These are phyloP conservation scores for Paspalum notatum DNA, from an alignment of 176 grass and related monocot genomes.

Conservation along the genomic window DNA sequence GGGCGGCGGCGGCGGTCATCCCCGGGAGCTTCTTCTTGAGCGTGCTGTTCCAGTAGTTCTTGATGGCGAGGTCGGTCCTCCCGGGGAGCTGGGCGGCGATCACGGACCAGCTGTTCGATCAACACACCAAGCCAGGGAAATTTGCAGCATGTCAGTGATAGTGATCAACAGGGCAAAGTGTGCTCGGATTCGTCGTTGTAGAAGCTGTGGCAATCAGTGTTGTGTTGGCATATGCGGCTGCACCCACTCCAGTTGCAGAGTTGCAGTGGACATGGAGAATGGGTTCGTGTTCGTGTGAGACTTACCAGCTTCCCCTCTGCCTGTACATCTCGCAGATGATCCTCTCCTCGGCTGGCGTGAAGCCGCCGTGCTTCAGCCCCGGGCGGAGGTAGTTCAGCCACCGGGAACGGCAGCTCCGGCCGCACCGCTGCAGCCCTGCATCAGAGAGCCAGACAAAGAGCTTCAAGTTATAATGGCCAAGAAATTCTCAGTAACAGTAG, in stretches of 20 bases:
- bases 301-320: conserved; percentile 55
- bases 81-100: conserved; percentile 53
- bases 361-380: conserved; percentile 54
- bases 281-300: not conserved
- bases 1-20: not conserved
- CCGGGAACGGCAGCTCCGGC: conserved; percentile 59
- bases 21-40: conserved; percentile 56
- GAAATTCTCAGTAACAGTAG: not conserved
- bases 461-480: not conserved
- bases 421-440: conserved; percentile 53
- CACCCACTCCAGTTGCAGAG: too few relatives aligned
- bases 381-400: conserved; percentile 70
- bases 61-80: conserved; percentile 61
- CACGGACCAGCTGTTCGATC: conserved; percentile 50
- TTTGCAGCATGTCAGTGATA: conserved; percentile 1
- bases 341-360: conserved; percentile 47
- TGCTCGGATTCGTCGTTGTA: not conserved
- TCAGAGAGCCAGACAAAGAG: not conserved
- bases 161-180: not conserved
- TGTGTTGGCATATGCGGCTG: too few relatives aligned
- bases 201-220: too few relatives aligned
- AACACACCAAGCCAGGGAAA: not conserved
- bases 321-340: conserved; percentile 54
- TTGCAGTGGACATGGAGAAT: too few relatives aligned
- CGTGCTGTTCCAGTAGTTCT: conserved; percentile 79